Evolutionary conservation across 495 filamentous ascomycete genomes (phyloP).

Genomic region (Podospora australis): DNA sequence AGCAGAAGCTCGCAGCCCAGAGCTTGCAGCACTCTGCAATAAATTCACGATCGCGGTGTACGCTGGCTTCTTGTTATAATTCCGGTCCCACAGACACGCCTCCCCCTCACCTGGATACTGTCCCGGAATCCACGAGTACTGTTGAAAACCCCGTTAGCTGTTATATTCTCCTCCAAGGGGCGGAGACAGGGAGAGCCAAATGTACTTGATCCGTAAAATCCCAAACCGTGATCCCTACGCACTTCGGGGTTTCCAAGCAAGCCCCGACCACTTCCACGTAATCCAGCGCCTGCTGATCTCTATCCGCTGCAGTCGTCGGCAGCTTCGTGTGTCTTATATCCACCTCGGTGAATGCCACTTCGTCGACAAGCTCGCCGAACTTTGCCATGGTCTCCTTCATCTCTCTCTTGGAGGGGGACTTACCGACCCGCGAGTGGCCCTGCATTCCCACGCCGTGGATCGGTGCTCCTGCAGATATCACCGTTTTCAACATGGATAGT

Average conservation of each 20-base stretch:
- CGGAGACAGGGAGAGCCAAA: not conserved
- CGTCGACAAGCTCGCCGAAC: conserved; percentile 40
- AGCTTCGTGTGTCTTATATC: conserved; percentile 45
- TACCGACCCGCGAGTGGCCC: conserved; percentile 48
- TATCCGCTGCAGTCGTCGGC: conserved; percentile 25
- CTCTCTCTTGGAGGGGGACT: conserved; percentile 32
- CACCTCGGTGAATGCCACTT: conserved; percentile 53
- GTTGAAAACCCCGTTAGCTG: not conserved
- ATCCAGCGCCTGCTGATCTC: conserved; percentile 46
- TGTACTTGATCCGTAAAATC: conserved; percentile 48
- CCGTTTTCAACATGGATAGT: conserved; percentile 35
- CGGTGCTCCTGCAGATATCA: conserved; percentile 37
- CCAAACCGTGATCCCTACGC: conserved; percentile 56
- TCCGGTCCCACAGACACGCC: conserved; percentile 45
- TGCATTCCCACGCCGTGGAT: conserved; percentile 54
- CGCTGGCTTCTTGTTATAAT: conserved; percentile 45
- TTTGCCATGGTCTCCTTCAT: conserved; percentile 31
- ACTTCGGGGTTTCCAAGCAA: conserved; percentile 43
- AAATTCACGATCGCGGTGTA: conserved; percentile 29
- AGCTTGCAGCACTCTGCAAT: conserved; percentile 14
- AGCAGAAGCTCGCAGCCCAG: not conserved
- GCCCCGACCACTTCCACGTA: conserved; percentile 46
- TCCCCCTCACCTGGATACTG: conserved; percentile 46
- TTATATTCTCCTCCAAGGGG: not conserved
- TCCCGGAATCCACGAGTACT: conserved; percentile 43